A percentile compares a stretch with the other conserved stretches of the same genome.
Conservation (phyloP, 345 rosid species). For the Brassica nigra region DNA sequence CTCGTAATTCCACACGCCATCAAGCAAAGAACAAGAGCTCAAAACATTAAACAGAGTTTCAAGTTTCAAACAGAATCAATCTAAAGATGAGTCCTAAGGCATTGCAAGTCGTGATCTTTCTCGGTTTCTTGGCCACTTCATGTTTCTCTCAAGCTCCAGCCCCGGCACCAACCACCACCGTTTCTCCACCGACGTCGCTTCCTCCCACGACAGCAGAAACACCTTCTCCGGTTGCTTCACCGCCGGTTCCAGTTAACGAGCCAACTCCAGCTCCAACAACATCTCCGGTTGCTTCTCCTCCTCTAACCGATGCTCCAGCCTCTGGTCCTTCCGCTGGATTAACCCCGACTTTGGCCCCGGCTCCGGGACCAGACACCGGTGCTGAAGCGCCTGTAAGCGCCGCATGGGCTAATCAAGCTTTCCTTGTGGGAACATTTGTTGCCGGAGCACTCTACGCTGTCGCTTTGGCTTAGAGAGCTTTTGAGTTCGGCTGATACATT, state of each 20-base stretch:
- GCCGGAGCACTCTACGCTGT: slow-evolving; percentile 56
- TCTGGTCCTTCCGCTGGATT: slow-evolving; percentile 30
- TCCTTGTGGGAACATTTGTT: slow-evolving; percentile 52
- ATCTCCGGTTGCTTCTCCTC: slow-evolving; percentile 39
- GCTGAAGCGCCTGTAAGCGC: slow-evolving; percentile 15
- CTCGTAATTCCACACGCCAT: slow-evolving; percentile 28
- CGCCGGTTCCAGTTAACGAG: slow-evolving; percentile 33
- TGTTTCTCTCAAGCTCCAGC: slow-evolving; percentile 75
- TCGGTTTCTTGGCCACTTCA: slow-evolving; percentile 68
- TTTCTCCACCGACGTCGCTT: slow-evolving; percentile 27
- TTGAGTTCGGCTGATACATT: background rate
- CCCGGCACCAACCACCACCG: slow-evolving; percentile 41
- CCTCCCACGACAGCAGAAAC: slow-evolving; percentile 54
- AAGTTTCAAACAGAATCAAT: background rate
- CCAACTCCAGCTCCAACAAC: slow-evolving; percentile 35
- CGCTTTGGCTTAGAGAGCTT: slow-evolving; percentile 53
- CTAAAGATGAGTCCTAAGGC: slow-evolving; percentile 49
- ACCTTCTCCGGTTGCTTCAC: slow-evolving; percentile 41
- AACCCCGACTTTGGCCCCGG: slow-evolving; percentile 25
- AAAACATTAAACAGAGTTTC: slow-evolving; percentile 10
- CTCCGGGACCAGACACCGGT: slow-evolving; percentile 24
- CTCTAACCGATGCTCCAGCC: slow-evolving; percentile 35
- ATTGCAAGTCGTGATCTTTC: slow-evolving; percentile 52
- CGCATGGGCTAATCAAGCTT: slow-evolving; percentile 42
- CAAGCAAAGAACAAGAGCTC: background rate